Base-by-base conservation (phyloP, 2,329 filamentous ascomycete species). In the Stagonosporopsis rhizophila region DNA sequence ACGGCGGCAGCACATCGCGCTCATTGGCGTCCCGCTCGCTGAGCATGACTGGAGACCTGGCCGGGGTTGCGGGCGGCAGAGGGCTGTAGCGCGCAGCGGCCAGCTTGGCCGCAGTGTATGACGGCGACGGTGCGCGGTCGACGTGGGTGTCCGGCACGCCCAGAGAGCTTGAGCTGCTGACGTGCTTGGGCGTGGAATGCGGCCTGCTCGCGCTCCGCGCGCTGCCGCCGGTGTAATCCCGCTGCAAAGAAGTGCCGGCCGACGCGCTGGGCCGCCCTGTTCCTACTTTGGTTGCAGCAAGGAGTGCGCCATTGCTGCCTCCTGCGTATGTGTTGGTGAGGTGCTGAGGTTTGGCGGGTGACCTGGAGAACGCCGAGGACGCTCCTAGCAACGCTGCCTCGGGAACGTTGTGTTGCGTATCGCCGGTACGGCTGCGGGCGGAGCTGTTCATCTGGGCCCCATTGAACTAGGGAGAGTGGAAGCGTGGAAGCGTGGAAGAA, bases 1-100 rank as follows among this genome's bases (percentile, higher is more conserved):
- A 53, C 4, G 69, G 68, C 42, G 72, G 73, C 37, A 74, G 61
- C 23, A 65, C 47, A 51, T 76, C 70, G 40, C 62, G 52, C 46
- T 72, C 71, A 28, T 70, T 60, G 17, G 57, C 56, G 20, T 69
- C 59, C 19, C 56, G 60, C 34, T 72, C 70, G 30, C 62, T 62
- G 57, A 66, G 62, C 38, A 57, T 52, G 32, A 55, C 55, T 9
- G 46, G 51, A 34, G 44, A 32, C 19, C 56, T 52, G 25, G 60
- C 47, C 35, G 66, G 64, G 17, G 63, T 44, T 12, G 58, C 47
- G 7, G 70, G 69, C 48, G 63, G 69, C 56, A 69, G 58, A 19
- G 85, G 85, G 23, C 79, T 82, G 15, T 85, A 84, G 69, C 87
- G 80, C 52, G 85, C 87, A 19, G 87, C 87, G 2, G 85, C 86